phyloP scores from a whole-genome alignment of 2,329 filamentous ascomycete genomes.

The Onygenales sp. region DNA sequence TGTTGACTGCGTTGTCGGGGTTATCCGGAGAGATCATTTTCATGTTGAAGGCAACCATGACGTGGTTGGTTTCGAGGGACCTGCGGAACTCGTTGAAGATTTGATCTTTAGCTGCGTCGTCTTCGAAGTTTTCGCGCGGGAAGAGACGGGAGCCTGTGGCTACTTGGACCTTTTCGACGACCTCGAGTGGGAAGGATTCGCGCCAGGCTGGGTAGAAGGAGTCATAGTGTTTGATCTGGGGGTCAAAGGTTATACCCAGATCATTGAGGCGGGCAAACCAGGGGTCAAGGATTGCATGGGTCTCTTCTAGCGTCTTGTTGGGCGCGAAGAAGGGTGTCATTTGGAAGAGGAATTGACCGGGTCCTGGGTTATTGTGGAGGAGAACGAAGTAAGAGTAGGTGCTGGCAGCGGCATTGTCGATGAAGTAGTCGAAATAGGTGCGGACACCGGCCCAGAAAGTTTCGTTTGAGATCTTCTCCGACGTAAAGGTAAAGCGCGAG shows the following conservation, averaged over 20 bases:
- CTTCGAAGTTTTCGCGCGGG: slow-evolving; percentile 22
- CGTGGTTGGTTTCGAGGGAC: slow-evolving; percentile 1
- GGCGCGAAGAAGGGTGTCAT: slow-evolving; percentile 30
- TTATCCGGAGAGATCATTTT: slow-evolving; percentile 1
- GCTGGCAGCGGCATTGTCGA: slow-evolving; percentile 18
- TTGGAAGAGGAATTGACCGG: slow-evolving; percentile 11
- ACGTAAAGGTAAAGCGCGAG: slow-evolving; percentile 32
- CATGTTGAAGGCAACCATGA: slow-evolving; percentile 2
- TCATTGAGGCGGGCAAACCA: slow-evolving; percentile 23
- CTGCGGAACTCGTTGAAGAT: slow-evolving; percentile 1
- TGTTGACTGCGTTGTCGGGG: slow-evolving; percentile 2
- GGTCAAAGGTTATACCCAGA: slow-evolving; percentile 28
- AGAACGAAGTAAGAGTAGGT: slow-evolving; percentile 24
- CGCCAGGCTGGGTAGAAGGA: slow-evolving; percentile 29
- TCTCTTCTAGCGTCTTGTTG: slow-evolving; percentile 23
- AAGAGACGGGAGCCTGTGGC: slow-evolving; percentile 29
- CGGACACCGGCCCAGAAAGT: slow-evolving; percentile 40
- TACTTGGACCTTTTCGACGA: slow-evolving; percentile 24
- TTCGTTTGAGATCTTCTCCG: slow-evolving; percentile 21
- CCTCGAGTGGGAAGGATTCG: slow-evolving; percentile 33
- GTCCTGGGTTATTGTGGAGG: background rate
- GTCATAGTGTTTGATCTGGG: slow-evolving; percentile 28
- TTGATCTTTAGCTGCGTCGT: slow-evolving; percentile 10
- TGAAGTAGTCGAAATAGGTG: slow-evolving; percentile 27
- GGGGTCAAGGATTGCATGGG: slow-evolving; percentile 24